These are phyloP conservation scores for Scolecobasidium constrictum DNA, from an alignment of 2,329 filamentous ascomycete species.

Conservation along the genomic window DNA sequence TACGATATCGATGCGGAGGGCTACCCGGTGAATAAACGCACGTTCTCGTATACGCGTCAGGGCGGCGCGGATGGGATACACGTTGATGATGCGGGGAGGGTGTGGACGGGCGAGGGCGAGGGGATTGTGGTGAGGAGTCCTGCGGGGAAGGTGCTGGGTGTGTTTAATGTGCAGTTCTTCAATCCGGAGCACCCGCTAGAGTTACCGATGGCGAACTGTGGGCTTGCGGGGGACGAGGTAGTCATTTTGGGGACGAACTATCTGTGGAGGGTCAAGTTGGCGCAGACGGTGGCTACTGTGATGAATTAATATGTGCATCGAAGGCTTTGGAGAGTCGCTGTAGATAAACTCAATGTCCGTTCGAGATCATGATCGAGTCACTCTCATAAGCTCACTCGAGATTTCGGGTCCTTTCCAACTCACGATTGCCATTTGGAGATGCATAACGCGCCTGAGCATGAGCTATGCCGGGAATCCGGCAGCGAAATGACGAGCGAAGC, in stretches of 20 bases:
- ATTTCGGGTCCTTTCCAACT: too few relatives aligned
- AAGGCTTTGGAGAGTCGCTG: too few relatives aligned
- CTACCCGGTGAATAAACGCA: slow-evolving; percentile 8
- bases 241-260: not conserved
- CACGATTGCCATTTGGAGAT: too few relatives aligned
- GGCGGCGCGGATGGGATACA: slow-evolving; percentile 16
- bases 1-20: slow-evolving; percentile 12
- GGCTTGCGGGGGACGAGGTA: not conserved
- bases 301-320: too few relatives aligned
- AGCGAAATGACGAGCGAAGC: too few relatives aligned
- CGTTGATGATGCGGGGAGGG: slow-evolving; percentile 14
- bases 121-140: slow-evolving; percentile 14
- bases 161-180: slow-evolving; percentile 11
- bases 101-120: slow-evolving; percentile 16
- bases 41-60: slow-evolving; percentile 8
- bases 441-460: too few relatives aligned
- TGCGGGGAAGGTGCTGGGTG: slow-evolving; percentile 13
- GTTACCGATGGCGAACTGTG: not conserved
- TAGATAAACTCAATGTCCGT: too few relatives aligned
- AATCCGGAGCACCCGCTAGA: not conserved
- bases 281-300: not conserved
- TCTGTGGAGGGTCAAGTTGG: not conserved
- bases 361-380: too few relatives aligned
- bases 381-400: too few relatives aligned
- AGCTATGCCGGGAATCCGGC: too few relatives aligned